Percentiles rank a stretch among this genome's conserved stretches.
phyloP scores from a whole-genome alignment of 2,329 filamentous ascomycete species.

The Blumeria hordei region DNA sequence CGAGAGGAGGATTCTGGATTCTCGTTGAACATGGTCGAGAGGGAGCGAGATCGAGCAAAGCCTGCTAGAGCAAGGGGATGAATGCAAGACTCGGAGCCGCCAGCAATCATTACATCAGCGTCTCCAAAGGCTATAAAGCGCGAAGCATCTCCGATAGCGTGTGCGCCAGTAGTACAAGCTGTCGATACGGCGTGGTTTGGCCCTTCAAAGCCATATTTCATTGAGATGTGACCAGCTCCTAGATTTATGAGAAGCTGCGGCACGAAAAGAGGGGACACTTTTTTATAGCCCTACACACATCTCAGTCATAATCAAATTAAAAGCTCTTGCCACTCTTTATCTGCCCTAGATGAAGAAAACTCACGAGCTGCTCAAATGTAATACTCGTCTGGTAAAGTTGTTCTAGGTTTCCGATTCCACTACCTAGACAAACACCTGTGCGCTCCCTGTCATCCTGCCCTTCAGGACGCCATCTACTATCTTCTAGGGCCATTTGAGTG shows the following conservation, averaged over 20 bases:
- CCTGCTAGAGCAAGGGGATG: slow-evolving; percentile 83
- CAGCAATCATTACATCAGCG: slow-evolving; percentile 88
- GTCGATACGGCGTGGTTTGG: slow-evolving; percentile 87
- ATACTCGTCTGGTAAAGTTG: slow-evolving; percentile 71
- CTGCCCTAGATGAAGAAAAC: slow-evolving; percentile 2
- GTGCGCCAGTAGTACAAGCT: slow-evolving; percentile 86
- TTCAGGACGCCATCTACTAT: slow-evolving; percentile 44
- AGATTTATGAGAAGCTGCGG: slow-evolving; percentile 86
- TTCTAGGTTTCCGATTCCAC: slow-evolving; percentile 83
- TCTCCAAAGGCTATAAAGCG: slow-evolving; percentile 79
- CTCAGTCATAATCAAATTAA: slow-evolving; percentile 6
- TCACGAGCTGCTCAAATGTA: slow-evolving; percentile 45
- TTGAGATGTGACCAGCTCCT: slow-evolving; percentile 81
- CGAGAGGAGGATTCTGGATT: slow-evolving; percentile 47
- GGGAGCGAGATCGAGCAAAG: slow-evolving; percentile 66
- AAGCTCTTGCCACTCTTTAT: no score
- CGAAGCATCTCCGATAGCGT: slow-evolving; percentile 85
- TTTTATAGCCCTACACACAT: slow-evolving; percentile 51
- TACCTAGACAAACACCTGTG: slow-evolving; percentile 81
- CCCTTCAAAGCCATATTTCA: slow-evolving; percentile 71
- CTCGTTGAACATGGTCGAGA: slow-evolving; percentile 62
- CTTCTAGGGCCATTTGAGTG: slow-evolving; percentile 59
- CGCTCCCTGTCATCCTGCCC: slow-evolving; percentile 37
- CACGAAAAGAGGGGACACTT: slow-evolving; percentile 82
- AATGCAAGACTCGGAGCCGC: slow-evolving; percentile 83